Percentiles rank a stretch among this genome's conserved stretches.
Conservation (phyloP, 2,329 filamentous ascomycete species). For the Nemania bipapillata region DNA sequence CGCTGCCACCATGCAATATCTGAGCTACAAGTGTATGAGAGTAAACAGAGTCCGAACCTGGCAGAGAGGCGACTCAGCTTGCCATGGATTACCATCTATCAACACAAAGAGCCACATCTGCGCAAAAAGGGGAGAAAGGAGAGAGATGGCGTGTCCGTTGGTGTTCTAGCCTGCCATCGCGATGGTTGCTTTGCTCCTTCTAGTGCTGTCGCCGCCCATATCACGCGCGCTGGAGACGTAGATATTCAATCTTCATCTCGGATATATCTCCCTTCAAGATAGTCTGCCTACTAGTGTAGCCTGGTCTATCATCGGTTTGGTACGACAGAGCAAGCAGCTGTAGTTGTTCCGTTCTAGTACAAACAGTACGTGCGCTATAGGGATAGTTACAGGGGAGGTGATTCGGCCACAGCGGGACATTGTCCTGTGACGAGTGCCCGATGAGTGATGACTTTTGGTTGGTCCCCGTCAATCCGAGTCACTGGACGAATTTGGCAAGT, state of each 20-base stretch:
- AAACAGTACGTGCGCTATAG: neutral
- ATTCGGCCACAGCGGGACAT: constrained; percentile 27
- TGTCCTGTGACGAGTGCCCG: constrained; percentile 25
- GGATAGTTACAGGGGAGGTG: constrained; percentile 18
- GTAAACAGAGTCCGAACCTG: constrained; percentile 7
- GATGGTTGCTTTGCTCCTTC: neutral
- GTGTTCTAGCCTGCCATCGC: neutral
- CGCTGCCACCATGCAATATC: constrained; percentile 17
- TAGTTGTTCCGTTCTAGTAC: constrained; percentile 1
- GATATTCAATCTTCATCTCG: constrained; percentile 11
- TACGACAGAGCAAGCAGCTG: neutral
- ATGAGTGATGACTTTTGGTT: constrained; percentile 10
- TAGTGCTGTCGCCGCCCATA: neutral
- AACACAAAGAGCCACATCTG: constrained; percentile 21
- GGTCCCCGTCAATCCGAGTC: constrained; percentile 24
- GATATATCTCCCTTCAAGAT: constrained; percentile 5
- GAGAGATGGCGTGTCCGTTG: constrained; percentile 2
- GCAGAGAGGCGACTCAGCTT: constrained; percentile 21
- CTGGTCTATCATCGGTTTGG: neutral
- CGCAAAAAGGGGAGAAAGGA: neutral
- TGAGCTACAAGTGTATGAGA: neutral
- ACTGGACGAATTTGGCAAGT: constrained; percentile 18
- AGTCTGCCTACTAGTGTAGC: neutral
- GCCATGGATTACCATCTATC: constrained; percentile 9
- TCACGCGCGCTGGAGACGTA: neutral